These are phyloP conservation scores for Lepidium aucheri DNA, from an alignment of 345 rosid genomes.

Conservation along the genomic window DNA sequence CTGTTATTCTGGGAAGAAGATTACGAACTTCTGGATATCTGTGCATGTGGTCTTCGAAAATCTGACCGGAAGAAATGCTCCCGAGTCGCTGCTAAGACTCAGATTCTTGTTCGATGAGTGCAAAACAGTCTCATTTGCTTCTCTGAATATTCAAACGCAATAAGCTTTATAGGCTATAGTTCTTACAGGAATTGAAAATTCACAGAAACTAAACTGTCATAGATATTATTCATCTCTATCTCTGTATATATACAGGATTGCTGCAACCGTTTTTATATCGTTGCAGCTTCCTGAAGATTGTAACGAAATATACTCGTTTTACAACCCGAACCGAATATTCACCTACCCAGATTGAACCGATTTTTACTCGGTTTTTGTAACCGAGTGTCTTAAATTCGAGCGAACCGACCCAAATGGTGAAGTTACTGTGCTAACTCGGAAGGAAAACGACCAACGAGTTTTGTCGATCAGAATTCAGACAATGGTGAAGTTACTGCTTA, in stretches of 20 bases:
- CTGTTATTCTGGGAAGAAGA: conserved; percentile 88
- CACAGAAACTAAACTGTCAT: conserved; percentile 7
- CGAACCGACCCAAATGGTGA: too few species aligned
- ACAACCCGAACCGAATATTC: not conserved
- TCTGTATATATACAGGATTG: not conserved
- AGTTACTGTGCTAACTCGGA: too few species aligned
- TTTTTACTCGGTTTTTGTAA: not conserved
- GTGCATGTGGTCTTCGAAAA: conserved; percentile 81
- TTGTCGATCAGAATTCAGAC: not conserved
- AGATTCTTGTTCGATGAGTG: conserved; percentile 57
- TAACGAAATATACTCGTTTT: not conserved
- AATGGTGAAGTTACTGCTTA: not conserved
- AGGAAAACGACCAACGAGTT: not conserved
- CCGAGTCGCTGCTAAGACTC: conserved; percentile 82
- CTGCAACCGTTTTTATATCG: not conserved
- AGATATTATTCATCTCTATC: conserved; percentile 4
- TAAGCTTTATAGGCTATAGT: not conserved
- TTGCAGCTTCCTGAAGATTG: not conserved
- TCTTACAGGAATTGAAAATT: not conserved
- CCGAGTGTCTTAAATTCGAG: not conserved
- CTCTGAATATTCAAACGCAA: not conserved
- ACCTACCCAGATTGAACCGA: not conserved
- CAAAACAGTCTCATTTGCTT: not conserved
- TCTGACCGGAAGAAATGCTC: conserved; percentile 84
- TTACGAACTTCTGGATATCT: conserved; percentile 77